These are phyloP conservation scores for Neodidymelliopsis sp. DNA, from an alignment of 2,329 filamentous ascomycete genomes.

Conservation along the genomic window DNA sequence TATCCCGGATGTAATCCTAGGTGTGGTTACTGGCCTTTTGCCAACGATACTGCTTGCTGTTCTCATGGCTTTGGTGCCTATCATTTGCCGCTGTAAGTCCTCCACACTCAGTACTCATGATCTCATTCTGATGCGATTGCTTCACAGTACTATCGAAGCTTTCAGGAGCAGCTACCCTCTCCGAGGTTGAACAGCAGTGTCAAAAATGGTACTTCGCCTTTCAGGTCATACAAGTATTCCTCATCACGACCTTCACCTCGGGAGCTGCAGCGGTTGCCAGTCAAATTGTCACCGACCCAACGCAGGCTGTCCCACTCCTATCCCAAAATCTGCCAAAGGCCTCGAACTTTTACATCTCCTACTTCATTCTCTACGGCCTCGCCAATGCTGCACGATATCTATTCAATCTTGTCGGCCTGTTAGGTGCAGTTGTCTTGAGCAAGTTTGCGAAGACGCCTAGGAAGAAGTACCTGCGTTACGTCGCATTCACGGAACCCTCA, in stretches of 20 bases:
- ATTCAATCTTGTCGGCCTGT: too few relatives aligned
- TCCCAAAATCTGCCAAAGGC: constrained; percentile 78
- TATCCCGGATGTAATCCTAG: constrained; percentile 75
- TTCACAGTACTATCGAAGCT: constrained; percentile 74
- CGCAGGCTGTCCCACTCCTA: constrained; percentile 67
- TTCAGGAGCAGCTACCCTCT: constrained; percentile 78
- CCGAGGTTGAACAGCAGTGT: constrained; percentile 85
- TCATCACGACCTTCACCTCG: constrained; percentile 83
- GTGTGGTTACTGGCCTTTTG: constrained; percentile 85
- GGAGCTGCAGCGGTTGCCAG: constrained; percentile 75
- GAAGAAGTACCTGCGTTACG: constrained; percentile 46
- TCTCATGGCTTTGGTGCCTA: constrained; percentile 85
- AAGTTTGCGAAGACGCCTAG: constrained; percentile 76
- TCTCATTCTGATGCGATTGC: neutral
- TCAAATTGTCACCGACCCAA: constrained; percentile 69
- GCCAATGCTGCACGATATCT: constrained; percentile 77
- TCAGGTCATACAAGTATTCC: constrained; percentile 88
- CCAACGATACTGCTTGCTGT: constrained; percentile 80
- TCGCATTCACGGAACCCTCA: constrained; percentile 38
- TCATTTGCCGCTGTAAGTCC: constrained; percentile 78
- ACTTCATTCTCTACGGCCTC: constrained; percentile 91
- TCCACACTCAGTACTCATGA: neutral
- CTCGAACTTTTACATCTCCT: constrained; percentile 94
- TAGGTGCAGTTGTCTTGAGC: constrained; percentile 74
- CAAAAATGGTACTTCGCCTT: constrained; percentile 92